phyloP scores from a whole-genome alignment of 345 rosid genomes.

The Eucalyptus brandiana region DNA sequence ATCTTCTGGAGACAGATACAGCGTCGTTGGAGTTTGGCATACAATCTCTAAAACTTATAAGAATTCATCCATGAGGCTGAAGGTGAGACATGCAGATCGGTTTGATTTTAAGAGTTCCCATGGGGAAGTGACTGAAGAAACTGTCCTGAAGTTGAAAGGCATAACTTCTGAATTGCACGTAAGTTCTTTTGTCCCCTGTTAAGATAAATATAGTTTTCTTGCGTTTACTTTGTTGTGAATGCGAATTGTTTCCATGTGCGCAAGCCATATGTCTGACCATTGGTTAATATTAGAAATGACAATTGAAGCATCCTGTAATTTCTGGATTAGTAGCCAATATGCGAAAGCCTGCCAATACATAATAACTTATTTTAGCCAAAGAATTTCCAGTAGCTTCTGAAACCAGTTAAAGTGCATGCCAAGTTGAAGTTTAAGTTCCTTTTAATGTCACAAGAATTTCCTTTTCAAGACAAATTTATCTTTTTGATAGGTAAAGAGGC shows the following conservation, averaged over 20 bases:
- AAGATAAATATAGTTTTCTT: background rate
- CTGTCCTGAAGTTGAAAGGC: conserved; percentile 31
- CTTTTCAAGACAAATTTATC: background rate
- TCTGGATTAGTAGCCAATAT: background rate
- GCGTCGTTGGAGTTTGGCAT: conserved; percentile 36
- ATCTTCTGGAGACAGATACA: conserved; percentile 27
- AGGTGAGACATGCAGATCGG: conserved; percentile 45
- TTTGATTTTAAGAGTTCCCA: conserved; percentile 24
- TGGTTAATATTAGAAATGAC: background rate
- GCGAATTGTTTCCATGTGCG: background rate
- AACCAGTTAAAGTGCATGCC: background rate
- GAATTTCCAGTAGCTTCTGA: background rate
- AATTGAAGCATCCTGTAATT: background rate
- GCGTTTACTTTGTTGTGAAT: background rate
- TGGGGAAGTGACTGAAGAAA: conserved; percentile 30
- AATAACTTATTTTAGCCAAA: background rate
- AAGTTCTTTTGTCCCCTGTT: background rate
- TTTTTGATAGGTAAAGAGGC: background rate
- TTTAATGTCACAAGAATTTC: background rate
- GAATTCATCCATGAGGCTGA: conserved; percentile 28
- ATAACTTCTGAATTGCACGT: conserved; percentile 21
- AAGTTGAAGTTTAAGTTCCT: background rate
- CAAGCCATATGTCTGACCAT: background rate
- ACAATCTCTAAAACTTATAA: conserved; percentile 20
- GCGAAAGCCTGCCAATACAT: background rate